A percentile compares a stretch with the other conserved stretches of the same genome.
phyloP scores from a whole-genome alignment of 2,329 filamentous ascomycete species.

The Metarhizium humberi region DNA sequence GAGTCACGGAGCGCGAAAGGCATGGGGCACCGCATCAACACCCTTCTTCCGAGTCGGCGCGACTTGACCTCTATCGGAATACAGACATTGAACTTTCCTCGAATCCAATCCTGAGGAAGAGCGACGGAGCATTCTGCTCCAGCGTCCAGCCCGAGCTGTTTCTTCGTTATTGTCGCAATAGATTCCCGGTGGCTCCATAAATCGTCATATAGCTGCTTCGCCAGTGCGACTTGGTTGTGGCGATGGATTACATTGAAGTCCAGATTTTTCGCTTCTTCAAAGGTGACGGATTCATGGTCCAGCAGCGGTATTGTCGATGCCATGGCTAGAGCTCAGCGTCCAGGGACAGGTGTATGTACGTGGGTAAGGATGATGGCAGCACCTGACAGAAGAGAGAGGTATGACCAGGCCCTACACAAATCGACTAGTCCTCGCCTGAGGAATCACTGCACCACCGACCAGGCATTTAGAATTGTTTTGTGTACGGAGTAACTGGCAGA shows the following conservation, averaged over 20 bases:
- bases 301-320: neutral
- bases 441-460: too few relatives aligned
- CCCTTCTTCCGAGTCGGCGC: constrained; percentile 10
- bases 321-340: neutral
- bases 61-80: constrained; percentile 19
- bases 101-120: constrained; percentile 17
- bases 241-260: constrained; percentile 2
- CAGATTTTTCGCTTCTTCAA: neutral
- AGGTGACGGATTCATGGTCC: neutral
- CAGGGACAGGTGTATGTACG: too few relatives aligned
- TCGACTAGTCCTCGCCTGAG: too few relatives aligned
- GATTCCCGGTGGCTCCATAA: constrained; percentile 8
- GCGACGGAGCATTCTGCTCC: constrained; percentile 15
- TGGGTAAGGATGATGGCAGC: too few relatives aligned
- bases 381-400: too few relatives aligned
- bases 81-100: constrained; percentile 26
- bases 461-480: too few relatives aligned
- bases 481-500: too few relatives aligned
- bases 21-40: constrained; percentile 22
- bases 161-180: constrained; percentile 11
- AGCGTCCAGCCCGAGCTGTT: constrained; percentile 16
- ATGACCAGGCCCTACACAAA: too few relatives aligned
- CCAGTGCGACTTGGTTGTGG: neutral
- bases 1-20: constrained; percentile 20
- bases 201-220: neutral